These are phyloP conservation scores for Paramecium biaurelia DNA, from an alignment of 73 alveolate species.

Conservation along the genomic window DNA sequence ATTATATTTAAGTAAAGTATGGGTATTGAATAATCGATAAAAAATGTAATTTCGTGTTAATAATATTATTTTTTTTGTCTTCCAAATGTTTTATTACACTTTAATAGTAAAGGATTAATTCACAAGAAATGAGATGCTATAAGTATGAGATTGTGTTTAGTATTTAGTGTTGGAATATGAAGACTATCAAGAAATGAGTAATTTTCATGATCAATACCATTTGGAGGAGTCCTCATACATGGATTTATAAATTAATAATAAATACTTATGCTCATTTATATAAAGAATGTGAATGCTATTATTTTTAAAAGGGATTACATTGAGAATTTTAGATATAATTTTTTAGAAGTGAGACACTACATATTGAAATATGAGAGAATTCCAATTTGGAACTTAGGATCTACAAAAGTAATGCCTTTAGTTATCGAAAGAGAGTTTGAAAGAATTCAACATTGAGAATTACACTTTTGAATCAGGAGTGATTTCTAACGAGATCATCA, in stretches of 20 bases:
- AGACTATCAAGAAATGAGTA: not conserved
- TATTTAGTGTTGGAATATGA: not conserved
- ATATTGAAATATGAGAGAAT: not conserved
- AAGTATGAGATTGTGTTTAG: not conserved
- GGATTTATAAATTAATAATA: no score
- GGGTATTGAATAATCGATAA: not conserved
- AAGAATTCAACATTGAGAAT: not conserved
- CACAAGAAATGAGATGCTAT: no score
- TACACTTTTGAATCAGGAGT: not conserved
- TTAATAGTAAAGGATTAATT: not conserved
- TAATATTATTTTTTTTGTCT: not conserved
- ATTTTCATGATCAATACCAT: no score
- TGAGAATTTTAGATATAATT: no score
- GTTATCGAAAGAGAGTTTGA: not conserved
- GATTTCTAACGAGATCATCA: no score
- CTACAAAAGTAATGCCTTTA: no score
- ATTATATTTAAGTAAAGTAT: no score
- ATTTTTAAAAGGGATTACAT: no score
- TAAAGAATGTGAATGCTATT: no score
- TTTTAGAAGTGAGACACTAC: not conserved
- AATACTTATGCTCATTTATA: no score
- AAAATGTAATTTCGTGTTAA: not conserved
- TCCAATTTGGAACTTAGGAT: not conserved
- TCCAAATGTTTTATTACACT: not conserved
- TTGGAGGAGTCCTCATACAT: no score